Evolutionary conservation across 345 rosid species (phyloP).

Genomic region (Stellera chamaejasme): DNA sequence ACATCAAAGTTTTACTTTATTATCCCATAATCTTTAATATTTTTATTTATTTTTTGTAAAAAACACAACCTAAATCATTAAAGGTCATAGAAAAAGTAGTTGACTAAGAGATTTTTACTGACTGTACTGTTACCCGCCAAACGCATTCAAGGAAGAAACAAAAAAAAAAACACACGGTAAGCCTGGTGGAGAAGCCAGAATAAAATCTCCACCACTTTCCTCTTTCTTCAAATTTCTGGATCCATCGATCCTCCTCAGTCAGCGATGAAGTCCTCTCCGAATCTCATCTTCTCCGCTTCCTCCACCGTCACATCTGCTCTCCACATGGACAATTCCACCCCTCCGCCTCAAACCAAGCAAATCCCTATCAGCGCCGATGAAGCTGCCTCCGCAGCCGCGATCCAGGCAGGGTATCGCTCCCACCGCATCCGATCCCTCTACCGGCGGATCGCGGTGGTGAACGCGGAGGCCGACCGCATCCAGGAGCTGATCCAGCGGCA

Average conservation of each 20-base stretch:
- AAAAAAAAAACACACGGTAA: no score
- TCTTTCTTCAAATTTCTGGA: not conserved
- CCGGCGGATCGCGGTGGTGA: constrained; percentile 39
- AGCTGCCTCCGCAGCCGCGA: constrained; percentile 41
- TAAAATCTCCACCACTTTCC: not conserved
- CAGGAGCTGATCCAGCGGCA: constrained; percentile 69
- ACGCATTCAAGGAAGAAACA: no score
- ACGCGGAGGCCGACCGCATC: constrained; percentile 45
- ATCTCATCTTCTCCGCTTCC: constrained; percentile 23
- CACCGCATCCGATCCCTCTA: constrained; percentile 47
- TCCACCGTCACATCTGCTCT: constrained; percentile 31
- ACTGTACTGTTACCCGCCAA: no score
- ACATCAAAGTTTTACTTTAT: no score
- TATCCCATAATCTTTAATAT: no score
- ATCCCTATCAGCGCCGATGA: constrained; percentile 20
- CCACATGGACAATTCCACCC: constrained; percentile 7
- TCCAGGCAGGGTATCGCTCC: constrained; percentile 66
- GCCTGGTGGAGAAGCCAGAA: no score
- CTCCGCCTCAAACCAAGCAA: constrained; percentile 23
- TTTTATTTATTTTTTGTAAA: no score
- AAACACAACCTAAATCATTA: no score
- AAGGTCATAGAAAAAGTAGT: no score
- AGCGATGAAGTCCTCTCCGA: constrained; percentile 30
- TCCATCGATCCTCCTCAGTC: not conserved
- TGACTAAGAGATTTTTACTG: no score